Conservation (phyloP, 2,329 filamentous ascomycete species). For the Hypoxylon sp. region DNA sequence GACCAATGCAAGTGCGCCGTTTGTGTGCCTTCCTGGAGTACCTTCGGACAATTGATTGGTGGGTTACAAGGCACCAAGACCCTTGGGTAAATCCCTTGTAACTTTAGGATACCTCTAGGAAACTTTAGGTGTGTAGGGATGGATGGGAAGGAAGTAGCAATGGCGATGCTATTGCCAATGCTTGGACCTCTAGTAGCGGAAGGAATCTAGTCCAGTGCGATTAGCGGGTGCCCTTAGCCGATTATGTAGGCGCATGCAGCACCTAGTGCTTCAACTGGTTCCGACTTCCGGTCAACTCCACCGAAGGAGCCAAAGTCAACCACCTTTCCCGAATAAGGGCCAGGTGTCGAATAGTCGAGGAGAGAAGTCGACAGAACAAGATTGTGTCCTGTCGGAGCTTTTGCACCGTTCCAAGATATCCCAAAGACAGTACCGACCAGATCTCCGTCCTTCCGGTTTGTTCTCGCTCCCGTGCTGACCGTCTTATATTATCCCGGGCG, state of each 20-base stretch:
- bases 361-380: constrained; percentile 31
- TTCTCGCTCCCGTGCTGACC: constrained; percentile 17
- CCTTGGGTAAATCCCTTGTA: constrained; percentile 37
- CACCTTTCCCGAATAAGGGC: constrained; percentile 32
- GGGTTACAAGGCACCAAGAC: constrained; percentile 30
- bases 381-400: constrained; percentile 41
- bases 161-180: constrained; percentile 8
- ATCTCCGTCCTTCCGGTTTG: constrained; percentile 23
- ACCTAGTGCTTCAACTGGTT: constrained; percentile 20
- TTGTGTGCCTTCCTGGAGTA: constrained; percentile 37
- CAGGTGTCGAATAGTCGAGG: constrained; percentile 35
- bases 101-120: no score
- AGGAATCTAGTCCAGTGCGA: constrained; percentile 19
- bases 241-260: constrained; percentile 34
- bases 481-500: constrained; percentile 13
- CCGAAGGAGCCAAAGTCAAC: constrained; percentile 28
- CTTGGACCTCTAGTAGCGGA: constrained; percentile 8
- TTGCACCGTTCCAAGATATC: constrained; percentile 39
- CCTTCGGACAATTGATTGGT: constrained; percentile 37
- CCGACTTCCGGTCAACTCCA: constrained; percentile 40
- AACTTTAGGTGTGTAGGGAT: constrained; percentile 6
- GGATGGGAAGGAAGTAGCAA: constrained; percentile 5
- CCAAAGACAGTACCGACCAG: constrained; percentile 29
- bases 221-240: constrained; percentile 34
- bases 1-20: constrained; percentile 42